Percentiles rank a stretch among this genome's conserved stretches.
Conservation (phyloP, 306 rosid species). For the Rubus parviflorus region DNA sequence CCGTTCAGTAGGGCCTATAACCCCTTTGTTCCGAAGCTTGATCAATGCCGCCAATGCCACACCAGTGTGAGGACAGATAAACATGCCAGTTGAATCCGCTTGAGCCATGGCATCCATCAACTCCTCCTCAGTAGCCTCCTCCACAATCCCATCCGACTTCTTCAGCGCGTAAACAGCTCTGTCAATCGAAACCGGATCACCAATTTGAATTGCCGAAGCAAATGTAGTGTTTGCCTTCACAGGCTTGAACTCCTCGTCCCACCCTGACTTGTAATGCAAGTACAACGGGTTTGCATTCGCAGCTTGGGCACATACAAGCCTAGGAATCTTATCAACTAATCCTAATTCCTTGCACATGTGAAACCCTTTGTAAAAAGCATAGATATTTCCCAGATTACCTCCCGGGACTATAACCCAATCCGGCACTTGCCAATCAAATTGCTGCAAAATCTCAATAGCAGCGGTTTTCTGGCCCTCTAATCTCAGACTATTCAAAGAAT, state of each 20-base stretch:
- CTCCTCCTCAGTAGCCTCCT: conserved; percentile 91
- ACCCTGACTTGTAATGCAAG: conserved; percentile 64
- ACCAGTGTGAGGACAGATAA: conserved; percentile 90
- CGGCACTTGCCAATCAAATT: conserved; percentile 85
- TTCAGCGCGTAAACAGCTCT: conserved; percentile 72
- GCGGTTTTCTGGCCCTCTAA: conserved; percentile 86
- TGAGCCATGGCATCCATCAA: conserved; percentile 86
- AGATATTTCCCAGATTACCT: conserved; percentile 77
- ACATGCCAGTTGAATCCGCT: conserved; percentile 88
- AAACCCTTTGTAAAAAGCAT: conserved; percentile 87
- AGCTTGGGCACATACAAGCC: conserved; percentile 93
- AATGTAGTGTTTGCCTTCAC: conserved; percentile 60
- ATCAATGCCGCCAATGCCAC: conserved; percentile 80
- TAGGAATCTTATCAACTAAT: conserved; percentile 72
- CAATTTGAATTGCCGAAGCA: conserved; percentile 84
- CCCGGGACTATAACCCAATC: conserved; percentile 89
- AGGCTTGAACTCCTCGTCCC: conserved; percentile 60
- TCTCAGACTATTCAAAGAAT: conserved; percentile 70
- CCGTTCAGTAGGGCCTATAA: conserved; percentile 60
- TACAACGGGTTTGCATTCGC: conserved; percentile 82
- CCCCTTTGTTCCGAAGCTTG: conserved; percentile 67
- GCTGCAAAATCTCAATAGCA: conserved; percentile 82
- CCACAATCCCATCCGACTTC: conserved; percentile 77
- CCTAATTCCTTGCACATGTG: conserved; percentile 77
- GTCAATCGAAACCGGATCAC: conserved; percentile 86